A percentile compares a stretch with the other conserved stretches of the same genome.
These are phyloP conservation scores for Mycena rosella DNA, from an alignment of 768 basidiomycete genomes.

Conservation along the genomic window DNA sequence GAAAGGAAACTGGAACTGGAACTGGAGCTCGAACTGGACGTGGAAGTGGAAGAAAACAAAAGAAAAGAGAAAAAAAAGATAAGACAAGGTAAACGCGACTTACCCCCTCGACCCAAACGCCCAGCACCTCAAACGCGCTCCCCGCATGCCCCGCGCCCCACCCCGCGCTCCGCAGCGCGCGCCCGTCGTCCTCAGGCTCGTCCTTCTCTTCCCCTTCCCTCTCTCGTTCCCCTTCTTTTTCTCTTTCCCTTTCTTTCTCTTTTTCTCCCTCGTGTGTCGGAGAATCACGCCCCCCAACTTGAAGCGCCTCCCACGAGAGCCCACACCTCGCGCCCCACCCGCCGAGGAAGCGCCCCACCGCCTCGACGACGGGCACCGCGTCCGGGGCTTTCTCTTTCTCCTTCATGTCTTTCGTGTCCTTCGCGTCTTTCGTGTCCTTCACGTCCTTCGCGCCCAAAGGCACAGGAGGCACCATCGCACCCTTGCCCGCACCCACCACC, in stretches of 20 bases:
- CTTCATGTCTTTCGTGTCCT: neutral
- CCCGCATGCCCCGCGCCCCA: conserved; percentile 89
- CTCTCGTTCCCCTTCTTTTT: conserved; percentile 27
- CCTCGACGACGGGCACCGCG: conserved; percentile 45
- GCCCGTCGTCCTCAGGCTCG: conserved; percentile 67
- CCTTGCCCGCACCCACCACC: neutral
- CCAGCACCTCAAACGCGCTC: conserved; percentile 78
- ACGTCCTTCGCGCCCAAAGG: neutral
- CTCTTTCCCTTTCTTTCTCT: no score
- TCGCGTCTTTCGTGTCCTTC: neutral
- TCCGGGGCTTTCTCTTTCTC: neutral
- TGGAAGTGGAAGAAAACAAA: neutral
- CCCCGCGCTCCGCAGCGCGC: conserved; percentile 72
- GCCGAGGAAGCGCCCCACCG: conserved; percentile 61
- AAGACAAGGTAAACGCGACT: no score
- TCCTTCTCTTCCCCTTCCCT: conserved; percentile 40
- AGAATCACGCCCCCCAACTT: conserved; percentile 35
- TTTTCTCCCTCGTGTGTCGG: neutral
- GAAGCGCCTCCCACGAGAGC: conserved; percentile 34
- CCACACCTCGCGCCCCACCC: conserved; percentile 59
- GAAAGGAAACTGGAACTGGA: no score
- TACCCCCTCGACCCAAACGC: conserved; percentile 75
- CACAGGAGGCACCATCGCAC: no score
- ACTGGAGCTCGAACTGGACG: no score
- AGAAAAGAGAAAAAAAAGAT: neutral